Percentiles rank a stretch among this genome's conserved stretches.
phyloP scores from a whole-genome alignment of 192 early-diverging fungal species.

The Helicostylum pulchrum region DNA sequence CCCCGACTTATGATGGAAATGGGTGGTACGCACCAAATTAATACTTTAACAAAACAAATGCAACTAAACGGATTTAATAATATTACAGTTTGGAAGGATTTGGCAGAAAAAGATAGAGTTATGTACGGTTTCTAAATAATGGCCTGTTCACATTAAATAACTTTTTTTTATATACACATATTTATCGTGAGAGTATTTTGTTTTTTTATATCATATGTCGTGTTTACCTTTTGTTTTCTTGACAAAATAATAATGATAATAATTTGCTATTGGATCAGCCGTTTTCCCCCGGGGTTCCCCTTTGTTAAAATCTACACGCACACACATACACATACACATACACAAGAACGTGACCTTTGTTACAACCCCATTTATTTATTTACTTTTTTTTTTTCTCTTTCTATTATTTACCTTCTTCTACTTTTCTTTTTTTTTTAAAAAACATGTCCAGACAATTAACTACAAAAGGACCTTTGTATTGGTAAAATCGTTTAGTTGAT shows the following conservation, averaged over 20 bases:
- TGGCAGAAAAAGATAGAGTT: constrained; percentile 63
- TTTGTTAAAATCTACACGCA: neutral
- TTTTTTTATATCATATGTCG: neutral
- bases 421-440: neutral
- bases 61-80: constrained; percentile 50
- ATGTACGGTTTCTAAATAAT: constrained; percentile 48
- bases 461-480: constrained; percentile 1
- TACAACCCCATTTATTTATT: neutral
- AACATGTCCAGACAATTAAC: neutral
- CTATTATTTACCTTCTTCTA: neutral
- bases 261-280: constrained; percentile 6
- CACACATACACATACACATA: too few species aligned
- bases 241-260: neutral
- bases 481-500: neutral
- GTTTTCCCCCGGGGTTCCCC: constrained; percentile 8
- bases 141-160: neutral
- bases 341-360: constrained; percentile 2
- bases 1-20: constrained; percentile 83
- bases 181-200: constrained; percentile 10
- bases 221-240: neutral
- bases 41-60: constrained; percentile 41
- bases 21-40: constrained; percentile 70
- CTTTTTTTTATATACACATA: too few species aligned
- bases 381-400: neutral
- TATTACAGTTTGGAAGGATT: constrained; percentile 76